Percentiles rank a stretch among this genome's conserved stretches.
Evolutionary conservation across 768 basidiomycete species (phyloP).

Genomic region (Leccinum subgranulosum): DNA sequence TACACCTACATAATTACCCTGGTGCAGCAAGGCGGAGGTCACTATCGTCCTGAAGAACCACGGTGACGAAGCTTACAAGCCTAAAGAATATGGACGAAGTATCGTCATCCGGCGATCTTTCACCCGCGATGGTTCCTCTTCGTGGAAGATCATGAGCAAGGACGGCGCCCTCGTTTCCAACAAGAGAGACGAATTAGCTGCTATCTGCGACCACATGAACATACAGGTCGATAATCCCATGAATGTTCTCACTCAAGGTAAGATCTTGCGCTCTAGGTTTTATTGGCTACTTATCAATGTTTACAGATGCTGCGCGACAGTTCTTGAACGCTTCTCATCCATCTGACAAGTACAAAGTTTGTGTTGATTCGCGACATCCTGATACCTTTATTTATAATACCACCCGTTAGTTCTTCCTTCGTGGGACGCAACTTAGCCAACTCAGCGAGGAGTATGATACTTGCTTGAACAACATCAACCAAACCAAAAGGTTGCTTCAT

Average conservation of each 20-base stretch:
- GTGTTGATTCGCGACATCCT: constrained; percentile 8
- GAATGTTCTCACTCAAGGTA: constrained; percentile 89
- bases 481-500: constrained; percentile 60
- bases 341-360: constrained; percentile 84
- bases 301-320: constrained; percentile 43
- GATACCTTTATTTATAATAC: constrained; percentile 1
- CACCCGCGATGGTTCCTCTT: constrained; percentile 66
- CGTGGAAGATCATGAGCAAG: constrained; percentile 80
- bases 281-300: background rate
- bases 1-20: constrained; percentile 35
- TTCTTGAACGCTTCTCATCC: constrained; percentile 84
- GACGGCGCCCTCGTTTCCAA: constrained; percentile 64
- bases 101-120: constrained; percentile 85
- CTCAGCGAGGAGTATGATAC: constrained; percentile 83
- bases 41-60: constrained; percentile 83
- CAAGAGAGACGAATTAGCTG: constrained; percentile 80
- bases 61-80: constrained; percentile 86
- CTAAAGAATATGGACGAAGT: constrained; percentile 78
- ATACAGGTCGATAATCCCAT: constrained; percentile 96
- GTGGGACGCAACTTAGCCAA: constrained; percentile 87
- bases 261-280: background rate
- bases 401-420: constrained; percentile 77
- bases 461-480: constrained; percentile 68
- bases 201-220: constrained; percentile 93
- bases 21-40: constrained; percentile 52